These are phyloP conservation scores for Carallia pectinifolia DNA, from an alignment of 345 rosid genomes.

Conservation along the genomic window DNA sequence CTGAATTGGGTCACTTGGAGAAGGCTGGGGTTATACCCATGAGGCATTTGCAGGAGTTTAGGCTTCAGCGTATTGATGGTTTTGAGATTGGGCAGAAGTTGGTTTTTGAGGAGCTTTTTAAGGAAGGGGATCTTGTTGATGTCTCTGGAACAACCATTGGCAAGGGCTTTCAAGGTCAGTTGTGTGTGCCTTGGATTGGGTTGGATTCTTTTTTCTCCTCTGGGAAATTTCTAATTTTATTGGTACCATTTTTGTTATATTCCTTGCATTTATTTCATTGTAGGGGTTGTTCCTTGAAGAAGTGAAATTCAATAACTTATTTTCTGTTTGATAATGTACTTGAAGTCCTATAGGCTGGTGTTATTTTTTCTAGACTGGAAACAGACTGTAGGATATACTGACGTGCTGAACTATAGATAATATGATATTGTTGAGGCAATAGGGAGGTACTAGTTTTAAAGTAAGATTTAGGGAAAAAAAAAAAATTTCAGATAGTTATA, in stretches of 20 bases:
- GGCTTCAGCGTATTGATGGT: slow-evolving; percentile 55
- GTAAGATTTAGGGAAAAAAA: no score
- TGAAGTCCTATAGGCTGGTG: no score
- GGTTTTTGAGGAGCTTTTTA: slow-evolving; percentile 65
- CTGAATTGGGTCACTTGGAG: slow-evolving; percentile 82
- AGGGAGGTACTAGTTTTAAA: not conserved
- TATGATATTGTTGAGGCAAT: not conserved
- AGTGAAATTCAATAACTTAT: no score
- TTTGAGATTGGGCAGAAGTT: slow-evolving; percentile 70
- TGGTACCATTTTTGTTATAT: no score
- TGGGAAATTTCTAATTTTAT: no score
- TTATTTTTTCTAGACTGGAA: slow-evolving; percentile 10
- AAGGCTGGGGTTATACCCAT: slow-evolving; percentile 76
- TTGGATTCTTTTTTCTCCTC: not conserved
- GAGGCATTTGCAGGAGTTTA: slow-evolving; percentile 87
- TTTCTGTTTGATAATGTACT: no score
- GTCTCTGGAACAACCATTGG: slow-evolving; percentile 91
- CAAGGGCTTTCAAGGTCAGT: slow-evolving; percentile 89
- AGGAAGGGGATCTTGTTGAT: slow-evolving; percentile 87
- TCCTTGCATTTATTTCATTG: no score
- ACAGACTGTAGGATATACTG: not conserved
- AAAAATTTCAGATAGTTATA: not conserved
- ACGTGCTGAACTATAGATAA: no score
- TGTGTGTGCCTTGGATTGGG: not conserved
- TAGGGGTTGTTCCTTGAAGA: no score